Conservation (phyloP, 805 yeast genomes). For the Schwanniomyces polymorphus region DNA sequence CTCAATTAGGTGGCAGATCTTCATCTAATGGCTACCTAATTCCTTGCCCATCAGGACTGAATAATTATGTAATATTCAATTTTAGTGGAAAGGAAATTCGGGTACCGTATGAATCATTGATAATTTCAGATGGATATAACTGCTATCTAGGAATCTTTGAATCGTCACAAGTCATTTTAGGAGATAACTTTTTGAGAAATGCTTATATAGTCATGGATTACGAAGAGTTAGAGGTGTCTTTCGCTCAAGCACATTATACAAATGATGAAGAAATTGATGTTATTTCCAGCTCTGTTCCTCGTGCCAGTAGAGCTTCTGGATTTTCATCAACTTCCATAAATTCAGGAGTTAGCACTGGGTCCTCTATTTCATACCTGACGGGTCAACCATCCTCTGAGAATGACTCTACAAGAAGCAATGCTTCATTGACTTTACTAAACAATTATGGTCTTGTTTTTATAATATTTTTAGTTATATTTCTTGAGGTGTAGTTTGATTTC, state of each 20-base stretch:
- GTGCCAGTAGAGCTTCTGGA: conserved; percentile 47
- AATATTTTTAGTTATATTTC: too few relatives aligned
- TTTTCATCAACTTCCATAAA: conserved; percentile 38
- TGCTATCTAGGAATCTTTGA: conserved; percentile 29
- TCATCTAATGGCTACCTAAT: conserved; percentile 36
- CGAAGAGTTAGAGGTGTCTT: conserved; percentile 54
- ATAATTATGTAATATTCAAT: conserved; percentile 40
- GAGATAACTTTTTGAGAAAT: conserved; percentile 64
- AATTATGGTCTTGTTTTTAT: too few relatives aligned
- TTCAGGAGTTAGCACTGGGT: conserved; percentile 1
- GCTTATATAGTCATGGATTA: conserved; percentile 70
- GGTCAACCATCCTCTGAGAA: not conserved
- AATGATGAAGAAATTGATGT: conserved; percentile 43
- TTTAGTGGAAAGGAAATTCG: conserved; percentile 60
- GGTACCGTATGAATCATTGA: conserved; percentile 43
- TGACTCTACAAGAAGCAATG: too few relatives aligned
- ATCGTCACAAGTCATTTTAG: conserved; percentile 45
- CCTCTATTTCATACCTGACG: conserved; percentile 16
- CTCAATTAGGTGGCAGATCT: conserved; percentile 33
- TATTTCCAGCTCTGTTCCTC: conserved; percentile 47
- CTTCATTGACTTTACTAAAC: too few relatives aligned
- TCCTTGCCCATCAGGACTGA: conserved; percentile 34
- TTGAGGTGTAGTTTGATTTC: too few relatives aligned
- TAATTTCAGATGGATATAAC: conserved; percentile 8
- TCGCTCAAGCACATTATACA: conserved; percentile 40